A percentile compares a stretch with the other conserved stretches of the same genome.
Evolutionary conservation across 2,329 filamentous ascomycete genomes (phyloP).

Genomic region (Exophiala oligosperma): DNA sequence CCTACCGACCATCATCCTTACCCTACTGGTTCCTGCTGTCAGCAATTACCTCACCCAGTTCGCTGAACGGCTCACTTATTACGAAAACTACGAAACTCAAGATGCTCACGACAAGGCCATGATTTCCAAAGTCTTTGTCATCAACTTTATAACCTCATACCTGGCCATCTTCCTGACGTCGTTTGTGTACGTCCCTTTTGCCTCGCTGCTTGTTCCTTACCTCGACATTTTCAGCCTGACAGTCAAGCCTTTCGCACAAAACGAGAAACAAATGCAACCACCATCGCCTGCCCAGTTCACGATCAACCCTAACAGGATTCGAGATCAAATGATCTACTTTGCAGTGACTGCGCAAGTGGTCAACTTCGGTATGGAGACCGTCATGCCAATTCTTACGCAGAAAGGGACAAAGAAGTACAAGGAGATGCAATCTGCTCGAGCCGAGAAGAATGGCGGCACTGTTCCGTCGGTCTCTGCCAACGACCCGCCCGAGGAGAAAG

Average conservation of each 20-base stretch:
- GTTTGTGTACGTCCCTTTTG: constrained; percentile 93
- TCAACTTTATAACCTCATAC: constrained; percentile 97
- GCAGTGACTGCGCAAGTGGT: constrained; percentile 92
- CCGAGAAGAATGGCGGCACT: constrained; percentile 56
- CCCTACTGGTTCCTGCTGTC: constrained; percentile 75
- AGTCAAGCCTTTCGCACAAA: constrained; percentile 72
- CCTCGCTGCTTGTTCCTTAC: constrained; percentile 77
- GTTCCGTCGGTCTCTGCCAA: constrained; percentile 52
- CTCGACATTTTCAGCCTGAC: constrained; percentile 77
- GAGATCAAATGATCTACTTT: constrained; percentile 92
- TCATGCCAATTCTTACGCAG: constrained; percentile 83
- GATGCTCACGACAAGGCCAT: constrained; percentile 81
- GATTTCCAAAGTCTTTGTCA: constrained; percentile 88
- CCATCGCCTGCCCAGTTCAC: constrained; percentile 64
- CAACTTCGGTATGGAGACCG: constrained; percentile 78
- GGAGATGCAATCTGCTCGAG: constrained; percentile 63
- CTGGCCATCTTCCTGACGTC: constrained; percentile 88
- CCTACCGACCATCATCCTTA: constrained; percentile 84
- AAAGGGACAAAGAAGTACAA: constrained; percentile 76
- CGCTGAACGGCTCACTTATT: constrained; percentile 74
- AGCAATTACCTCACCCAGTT: constrained; percentile 72
- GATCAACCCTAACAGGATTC: constrained; percentile 79
- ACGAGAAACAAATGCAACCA: constrained; percentile 66
- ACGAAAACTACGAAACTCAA: constrained; percentile 90
- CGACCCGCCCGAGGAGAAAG: constrained; percentile 74